phyloP scores from a whole-genome alignment of 257 asterid genomes.

The Solanum gandarillasii region DNA sequence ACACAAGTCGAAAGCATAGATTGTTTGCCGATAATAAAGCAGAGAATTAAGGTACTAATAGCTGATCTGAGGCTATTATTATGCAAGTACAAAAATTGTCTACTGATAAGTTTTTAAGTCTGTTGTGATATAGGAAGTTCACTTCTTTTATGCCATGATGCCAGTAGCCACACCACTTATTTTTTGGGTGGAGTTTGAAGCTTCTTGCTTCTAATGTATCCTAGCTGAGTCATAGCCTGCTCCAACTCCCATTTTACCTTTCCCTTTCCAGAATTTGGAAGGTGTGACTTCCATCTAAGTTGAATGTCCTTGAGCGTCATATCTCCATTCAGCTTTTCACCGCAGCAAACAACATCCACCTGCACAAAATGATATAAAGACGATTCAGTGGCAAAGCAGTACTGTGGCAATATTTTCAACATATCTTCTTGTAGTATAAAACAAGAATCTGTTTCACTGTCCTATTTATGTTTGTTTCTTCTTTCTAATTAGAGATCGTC shows the following conservation, averaged over 20 bases:
- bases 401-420: not conserved
- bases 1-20: not conserved
- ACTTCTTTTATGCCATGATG: too few relatives aligned
- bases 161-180: too few relatives aligned
- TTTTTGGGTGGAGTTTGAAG: not conserved
- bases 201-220: not conserved
- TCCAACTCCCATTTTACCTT: not conserved
- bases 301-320: not conserved
- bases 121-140: not conserved
- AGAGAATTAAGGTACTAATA: too few relatives aligned
- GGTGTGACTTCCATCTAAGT: not conserved
- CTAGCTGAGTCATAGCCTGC: not conserved
- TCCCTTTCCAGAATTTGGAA: not conserved
- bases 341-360: not conserved
- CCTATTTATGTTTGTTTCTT: not conserved
- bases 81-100: not conserved
- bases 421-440: not conserved
- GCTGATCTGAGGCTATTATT: too few relatives aligned
- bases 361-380: not conserved
- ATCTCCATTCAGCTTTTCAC: not conserved
- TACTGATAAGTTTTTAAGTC: not conserved
- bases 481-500: too few relatives aligned
- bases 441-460: not conserved
- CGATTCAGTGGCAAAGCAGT: too few relatives aligned
- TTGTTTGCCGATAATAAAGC: not conserved